A percentile compares a stretch with the other conserved stretches of the same genome.
phyloP scores from a whole-genome alignment of 176 grass and related monocot species.

The Oryza punctata region DNA sequence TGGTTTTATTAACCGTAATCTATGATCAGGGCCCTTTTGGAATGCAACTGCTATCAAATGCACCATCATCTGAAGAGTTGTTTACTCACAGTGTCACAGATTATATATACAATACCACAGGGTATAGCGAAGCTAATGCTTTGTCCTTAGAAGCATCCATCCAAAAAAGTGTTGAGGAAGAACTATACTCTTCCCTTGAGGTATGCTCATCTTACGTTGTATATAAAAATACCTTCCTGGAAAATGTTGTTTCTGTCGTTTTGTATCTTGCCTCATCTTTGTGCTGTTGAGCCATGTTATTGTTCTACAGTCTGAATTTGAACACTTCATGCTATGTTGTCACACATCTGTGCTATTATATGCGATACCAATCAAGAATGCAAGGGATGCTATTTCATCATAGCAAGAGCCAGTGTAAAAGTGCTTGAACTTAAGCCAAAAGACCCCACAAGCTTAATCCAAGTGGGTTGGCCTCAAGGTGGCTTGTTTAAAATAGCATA shows the following conservation, averaged over 20 bases:
- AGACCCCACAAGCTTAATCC: background rate
- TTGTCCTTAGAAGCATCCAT: constrained; percentile 89
- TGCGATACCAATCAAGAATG: constrained; percentile 20
- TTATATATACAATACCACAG: constrained; percentile 69
- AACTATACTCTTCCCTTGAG: constrained; percentile 87
- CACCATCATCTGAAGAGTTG: constrained; percentile 49
- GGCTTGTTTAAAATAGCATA: constrained; percentile 26
- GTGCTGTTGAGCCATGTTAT: background rate
- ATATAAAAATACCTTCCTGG: constrained; percentile 14
- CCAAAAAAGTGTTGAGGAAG: constrained; percentile 82
- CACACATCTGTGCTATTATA: constrained; percentile 30
- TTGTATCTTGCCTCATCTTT: constrained; percentile 16
- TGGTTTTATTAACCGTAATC: constrained; percentile 22
- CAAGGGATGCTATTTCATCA: background rate
- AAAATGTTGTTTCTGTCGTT: constrained; percentile 7
- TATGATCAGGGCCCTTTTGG: constrained; percentile 76
- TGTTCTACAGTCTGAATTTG: constrained; percentile 27
- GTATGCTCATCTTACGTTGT: constrained; percentile 49
- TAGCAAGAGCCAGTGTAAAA: background rate
- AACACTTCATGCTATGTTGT: background rate
- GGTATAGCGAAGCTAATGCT: constrained; percentile 62
- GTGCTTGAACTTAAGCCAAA: constrained; percentile 16
- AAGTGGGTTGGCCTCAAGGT: constrained; percentile 14
- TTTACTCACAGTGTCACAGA: constrained; percentile 52
- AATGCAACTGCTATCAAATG: constrained; percentile 68